These are phyloP conservation scores for Ascochyta fabae DNA, from an alignment of 2,329 filamentous ascomycete genomes.

Conservation along the genomic window DNA sequence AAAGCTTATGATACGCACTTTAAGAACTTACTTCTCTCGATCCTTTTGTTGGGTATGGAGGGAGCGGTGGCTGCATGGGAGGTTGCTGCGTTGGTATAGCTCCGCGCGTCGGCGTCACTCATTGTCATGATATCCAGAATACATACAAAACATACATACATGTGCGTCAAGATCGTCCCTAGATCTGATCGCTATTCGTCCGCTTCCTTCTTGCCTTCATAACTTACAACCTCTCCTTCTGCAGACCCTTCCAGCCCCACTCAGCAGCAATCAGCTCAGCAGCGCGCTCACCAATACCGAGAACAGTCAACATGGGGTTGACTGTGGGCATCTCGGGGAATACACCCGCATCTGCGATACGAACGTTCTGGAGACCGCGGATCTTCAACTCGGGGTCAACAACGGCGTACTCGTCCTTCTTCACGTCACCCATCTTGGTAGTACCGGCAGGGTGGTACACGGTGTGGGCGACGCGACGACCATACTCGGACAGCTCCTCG, in stretches of 20 bases:
- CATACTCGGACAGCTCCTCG: slow-evolving; percentile 82
- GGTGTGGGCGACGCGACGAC: slow-evolving; percentile 80
- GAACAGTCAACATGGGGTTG: slow-evolving; percentile 90
- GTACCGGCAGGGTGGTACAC: slow-evolving; percentile 91
- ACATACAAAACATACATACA: slow-evolving; percentile 19
- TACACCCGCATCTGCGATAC: slow-evolving; percentile 85
- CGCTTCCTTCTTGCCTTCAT: neutral
- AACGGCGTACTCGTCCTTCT: slow-evolving; percentile 73
- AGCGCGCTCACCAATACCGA: slow-evolving; percentile 81
- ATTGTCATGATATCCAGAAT: slow-evolving; percentile 12
- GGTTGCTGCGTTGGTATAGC: slow-evolving; percentile 16
- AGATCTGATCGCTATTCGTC: neutral
- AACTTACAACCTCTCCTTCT: slow-evolving; percentile 60
- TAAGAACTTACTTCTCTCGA: slow-evolving; percentile 6
- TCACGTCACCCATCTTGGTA: slow-evolving; percentile 84
- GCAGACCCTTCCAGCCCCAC: slow-evolving; percentile 67
- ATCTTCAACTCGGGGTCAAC: slow-evolving; percentile 79
- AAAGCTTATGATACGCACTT: neutral
- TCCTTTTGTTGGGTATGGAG: neutral
- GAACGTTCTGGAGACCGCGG: slow-evolving; percentile 72
- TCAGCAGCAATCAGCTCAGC: slow-evolving; percentile 83
- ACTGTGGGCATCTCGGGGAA: slow-evolving; percentile 87
- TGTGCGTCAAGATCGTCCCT: slow-evolving; percentile 4
- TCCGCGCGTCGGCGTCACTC: slow-evolving; percentile 17
- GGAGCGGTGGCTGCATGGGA: slow-evolving; percentile 10